phyloP scores from a whole-genome alignment of 768 basidiomycete genomes.

The Kwoniella pini region DNA sequence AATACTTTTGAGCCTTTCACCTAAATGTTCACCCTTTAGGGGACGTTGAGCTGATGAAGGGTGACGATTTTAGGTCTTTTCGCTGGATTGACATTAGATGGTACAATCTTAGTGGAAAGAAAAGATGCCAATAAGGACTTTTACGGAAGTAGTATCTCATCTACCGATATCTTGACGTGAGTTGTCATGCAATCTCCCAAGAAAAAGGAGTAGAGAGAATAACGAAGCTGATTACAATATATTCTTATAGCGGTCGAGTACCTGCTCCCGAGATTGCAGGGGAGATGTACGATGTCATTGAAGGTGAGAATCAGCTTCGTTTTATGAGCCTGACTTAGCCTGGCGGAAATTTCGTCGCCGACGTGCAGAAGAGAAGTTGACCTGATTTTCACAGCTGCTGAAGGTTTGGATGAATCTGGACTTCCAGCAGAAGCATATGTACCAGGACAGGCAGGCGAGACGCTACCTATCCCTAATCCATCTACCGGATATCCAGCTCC shows the following conservation, averaged over 20 bases:
- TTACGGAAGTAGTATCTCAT: conserved; percentile 87
- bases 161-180: conserved; percentile 73
- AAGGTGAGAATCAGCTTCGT: conserved; percentile 56
- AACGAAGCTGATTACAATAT: conserved; percentile 1
- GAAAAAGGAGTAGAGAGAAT: no score
- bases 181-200: conserved; percentile 12
- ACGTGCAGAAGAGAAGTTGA: no score
- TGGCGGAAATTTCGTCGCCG: no score
- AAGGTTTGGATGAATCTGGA: conserved; percentile 82
- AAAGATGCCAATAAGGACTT: conserved; percentile 96
- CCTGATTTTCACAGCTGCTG: conserved; percentile 63
- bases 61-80: conserved; percentile 94
- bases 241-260: conserved; percentile 68
- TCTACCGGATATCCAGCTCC: conserved; percentile 11
- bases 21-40: background rate
- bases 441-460: conserved; percentile 57
- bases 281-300: conserved; percentile 90
- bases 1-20: conserved; percentile 28
- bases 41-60: no score
- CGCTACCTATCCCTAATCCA: conserved; percentile 25
- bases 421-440: conserved; percentile 79
- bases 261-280: conserved; percentile 97
- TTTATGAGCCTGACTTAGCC: no score
- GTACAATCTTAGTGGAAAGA: conserved; percentile 88
- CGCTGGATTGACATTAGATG: conserved; percentile 90